These are phyloP conservation scores for Solanum sitiens DNA, from an alignment of 257 asterid species.

Conservation along the genomic window DNA sequence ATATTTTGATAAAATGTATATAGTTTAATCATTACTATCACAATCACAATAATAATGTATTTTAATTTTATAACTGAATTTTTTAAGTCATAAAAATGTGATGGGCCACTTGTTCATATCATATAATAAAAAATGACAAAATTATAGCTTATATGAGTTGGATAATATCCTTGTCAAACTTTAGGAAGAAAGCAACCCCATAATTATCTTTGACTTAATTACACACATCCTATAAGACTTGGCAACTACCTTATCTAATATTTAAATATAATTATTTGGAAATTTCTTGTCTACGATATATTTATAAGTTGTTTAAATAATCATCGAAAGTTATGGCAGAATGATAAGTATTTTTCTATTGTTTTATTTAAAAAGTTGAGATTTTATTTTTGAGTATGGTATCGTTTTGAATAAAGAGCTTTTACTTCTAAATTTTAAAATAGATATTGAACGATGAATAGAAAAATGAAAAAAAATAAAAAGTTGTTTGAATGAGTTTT, in stretches of 20 bases:
- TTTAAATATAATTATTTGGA: background rate
- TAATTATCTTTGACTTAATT: background rate
- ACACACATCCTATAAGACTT: background rate
- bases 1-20: background rate
- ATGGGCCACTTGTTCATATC: background rate
- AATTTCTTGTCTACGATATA: background rate
- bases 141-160: background rate
- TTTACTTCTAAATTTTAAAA: background rate
- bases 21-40: background rate
- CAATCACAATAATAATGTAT: background rate
- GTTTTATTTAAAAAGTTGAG: too few relatives aligned
- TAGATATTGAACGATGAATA: accelerated
- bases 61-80: background rate
- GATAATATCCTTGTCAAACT: background rate
- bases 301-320: background rate
- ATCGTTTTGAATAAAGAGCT: too few relatives aligned
- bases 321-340: accelerated
- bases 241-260: background rate
- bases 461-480: background rate
- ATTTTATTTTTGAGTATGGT: too few relatives aligned
- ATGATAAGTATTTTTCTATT: background rate
- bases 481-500: background rate
- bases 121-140: background rate
- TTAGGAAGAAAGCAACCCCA: background rate
- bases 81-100: background rate